These are phyloP conservation scores for Trichophyton benhamiae DNA, from an alignment of 2,329 filamentous ascomycete genomes.

Conservation along the genomic window DNA sequence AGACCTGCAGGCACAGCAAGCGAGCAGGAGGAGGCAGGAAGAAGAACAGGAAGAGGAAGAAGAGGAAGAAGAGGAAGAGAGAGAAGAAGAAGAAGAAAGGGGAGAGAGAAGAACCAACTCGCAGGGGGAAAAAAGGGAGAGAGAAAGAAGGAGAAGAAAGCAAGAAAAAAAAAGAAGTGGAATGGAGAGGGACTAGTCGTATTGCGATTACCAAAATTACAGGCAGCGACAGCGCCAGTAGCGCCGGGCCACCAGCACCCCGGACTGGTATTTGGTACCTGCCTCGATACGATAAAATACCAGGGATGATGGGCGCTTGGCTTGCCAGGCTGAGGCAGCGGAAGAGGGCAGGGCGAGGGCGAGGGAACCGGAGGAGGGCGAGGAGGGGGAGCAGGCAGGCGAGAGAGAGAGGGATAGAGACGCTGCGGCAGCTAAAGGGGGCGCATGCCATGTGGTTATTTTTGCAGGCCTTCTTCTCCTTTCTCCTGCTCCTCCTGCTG, in stretches of 20 bases:
- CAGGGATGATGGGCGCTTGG: slow-evolving; percentile 1
- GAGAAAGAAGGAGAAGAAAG: not conserved
- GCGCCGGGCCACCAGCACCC: not conserved
- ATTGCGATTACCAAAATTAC: not conserved
- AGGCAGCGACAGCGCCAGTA: not conserved
- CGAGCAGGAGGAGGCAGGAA: slow-evolving; percentile 9
- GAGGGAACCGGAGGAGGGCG: not conserved
- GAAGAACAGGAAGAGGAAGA: slow-evolving; percentile 11
- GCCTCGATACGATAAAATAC: slow-evolving; percentile 1
- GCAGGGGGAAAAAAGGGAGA: slow-evolving; percentile 10
- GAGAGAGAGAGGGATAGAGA: no score
- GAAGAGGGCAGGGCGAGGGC: not conserved
- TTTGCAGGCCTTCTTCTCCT: no score
- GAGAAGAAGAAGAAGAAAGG: slow-evolving; percentile 1
- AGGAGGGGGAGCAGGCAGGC: no score
- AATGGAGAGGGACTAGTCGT: not conserved
- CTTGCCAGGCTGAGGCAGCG: not conserved
- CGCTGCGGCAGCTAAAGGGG: not conserved
- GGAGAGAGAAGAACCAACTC: slow-evolving; percentile 11
- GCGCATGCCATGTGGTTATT: not conserved
- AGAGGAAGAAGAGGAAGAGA: slow-evolving; percentile 3
- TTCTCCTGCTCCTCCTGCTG: no score
- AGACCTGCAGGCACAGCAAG: slow-evolving; percentile 9
- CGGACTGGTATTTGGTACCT: slow-evolving; percentile 2
- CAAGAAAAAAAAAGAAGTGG: slow-evolving; percentile 1